Evolutionary conservation across 441 rosid genomes (phyloP), one percentile per base, ranked within the genome.

Genomic region (Euphorbia schlechtendalii): DNA sequence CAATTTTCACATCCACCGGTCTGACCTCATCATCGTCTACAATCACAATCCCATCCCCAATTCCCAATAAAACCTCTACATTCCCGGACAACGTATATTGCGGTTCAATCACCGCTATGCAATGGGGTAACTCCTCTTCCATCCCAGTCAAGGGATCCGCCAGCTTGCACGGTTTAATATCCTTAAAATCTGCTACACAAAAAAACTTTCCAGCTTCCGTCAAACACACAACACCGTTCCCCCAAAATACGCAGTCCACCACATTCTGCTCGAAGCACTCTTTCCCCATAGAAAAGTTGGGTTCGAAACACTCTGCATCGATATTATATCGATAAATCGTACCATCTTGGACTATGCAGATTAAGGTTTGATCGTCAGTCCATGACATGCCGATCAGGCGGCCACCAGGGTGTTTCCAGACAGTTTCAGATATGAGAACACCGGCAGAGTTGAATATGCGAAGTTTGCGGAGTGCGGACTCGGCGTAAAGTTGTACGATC

Each of bases 181-280:
- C 81, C 80, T 83, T 80, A 64, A 91, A 92, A 74, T 94, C 98
- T 0, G 91, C 74, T 6, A 94, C 77, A 46, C 91, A 87, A 55
- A 83, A 80, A 17, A 89, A 63, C 71, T 81, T 71, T 14, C 89
- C 90, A 10, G 82, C 88, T 68, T 88, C 96, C 1, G 99, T 94
- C 71, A 94, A 65, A 65, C 98, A 94, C 40, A 92, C 96, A 15
- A 87, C 90, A 22, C 99, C 96, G 48, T 85, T 91, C 2, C 90
- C 96, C 99, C 98, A 94, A 62, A 86, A 91, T 17, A 94, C 79
- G 58, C 92, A 94, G 18, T 94, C 98, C 60, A 83, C 88, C 59
- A 92, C 99, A 72, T 86, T 94, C 78, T 94, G 92, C 78, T 91
- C 94, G 65, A 89, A 88, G 73, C 96, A 89, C 67, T 89, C 99